Conservation (phyloP, 2,329 filamentous ascomycete genomes). For the Amauroascus verrucosus region DNA sequence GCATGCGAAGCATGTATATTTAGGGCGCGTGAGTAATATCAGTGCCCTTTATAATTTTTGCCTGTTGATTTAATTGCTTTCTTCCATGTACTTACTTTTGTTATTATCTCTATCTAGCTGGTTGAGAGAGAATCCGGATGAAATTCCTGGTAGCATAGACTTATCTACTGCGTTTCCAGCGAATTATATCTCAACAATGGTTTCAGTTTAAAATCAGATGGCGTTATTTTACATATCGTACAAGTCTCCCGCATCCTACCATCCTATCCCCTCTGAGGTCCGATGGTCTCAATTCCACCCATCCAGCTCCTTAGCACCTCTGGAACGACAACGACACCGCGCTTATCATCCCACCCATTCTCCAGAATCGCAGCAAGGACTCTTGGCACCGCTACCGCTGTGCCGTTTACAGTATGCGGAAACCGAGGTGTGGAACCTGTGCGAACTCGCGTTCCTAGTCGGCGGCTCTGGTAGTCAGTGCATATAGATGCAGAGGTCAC, state of each 20-base stretch:
- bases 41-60: not conserved
- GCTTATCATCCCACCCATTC: slow-evolving; percentile 71
- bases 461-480: slow-evolving; percentile 83
- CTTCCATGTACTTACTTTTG: slow-evolving; percentile 4
- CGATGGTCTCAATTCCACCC: slow-evolving; percentile 61
- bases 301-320: slow-evolving; percentile 74
- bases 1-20: not conserved
- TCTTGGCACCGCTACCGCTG: slow-evolving; percentile 79
- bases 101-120: not conserved
- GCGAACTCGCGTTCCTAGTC: slow-evolving; percentile 62
- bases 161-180: no score
- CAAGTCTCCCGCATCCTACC: slow-evolving; percentile 2
- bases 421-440: slow-evolving; percentile 43
- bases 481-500: slow-evolving; percentile 84
- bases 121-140: not conserved
- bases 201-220: no score
- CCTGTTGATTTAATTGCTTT: not conserved
- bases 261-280: slow-evolving; percentile 16
- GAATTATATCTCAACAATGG: no score
- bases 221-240: no score
- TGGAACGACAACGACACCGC: slow-evolving; percentile 60
- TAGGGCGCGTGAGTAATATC: not conserved
- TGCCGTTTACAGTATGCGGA: slow-evolving; percentile 88
- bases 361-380: slow-evolving; percentile 83
- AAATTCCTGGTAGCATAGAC: not conserved